These are phyloP conservation scores for Ceratorhiza oryzae-sativae DNA, from an alignment of 1,284 basidiomycete species.

Conservation along the genomic window DNA sequence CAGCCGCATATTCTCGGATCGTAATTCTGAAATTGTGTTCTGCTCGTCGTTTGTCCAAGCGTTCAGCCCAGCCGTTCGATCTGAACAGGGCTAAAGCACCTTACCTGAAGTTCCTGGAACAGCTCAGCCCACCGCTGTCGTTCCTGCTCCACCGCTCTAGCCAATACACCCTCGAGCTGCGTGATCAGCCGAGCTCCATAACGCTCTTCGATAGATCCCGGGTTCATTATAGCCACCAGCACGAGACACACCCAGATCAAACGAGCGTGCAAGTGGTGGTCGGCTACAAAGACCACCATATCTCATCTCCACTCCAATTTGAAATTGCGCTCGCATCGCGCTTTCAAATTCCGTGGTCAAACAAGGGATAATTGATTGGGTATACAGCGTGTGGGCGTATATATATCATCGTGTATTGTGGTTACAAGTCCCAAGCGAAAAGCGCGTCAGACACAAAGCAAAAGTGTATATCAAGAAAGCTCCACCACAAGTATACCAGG, in stretches of 20 bases:
- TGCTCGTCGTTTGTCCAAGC: not conserved
- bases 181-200: not conserved
- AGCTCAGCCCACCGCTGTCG: conserved; percentile 7
- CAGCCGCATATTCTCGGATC: not conserved
- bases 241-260: not conserved
- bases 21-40: not conserved
- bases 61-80: not conserved
- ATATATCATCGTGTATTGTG: conserved; percentile 19
- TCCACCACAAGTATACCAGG: conserved; percentile 6
- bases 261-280: not conserved
- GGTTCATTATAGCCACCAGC: not conserved
- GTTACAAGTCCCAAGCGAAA: conserved; percentile 9
- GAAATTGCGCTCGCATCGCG: not conserved
- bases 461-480: conserved; percentile 8
- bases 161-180: not conserved
- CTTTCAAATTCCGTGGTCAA: not conserved
- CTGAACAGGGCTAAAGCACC: not conserved
- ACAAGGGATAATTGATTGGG: conserved; percentile 1
- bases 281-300: not conserved
- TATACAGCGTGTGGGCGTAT: conserved; percentile 9
- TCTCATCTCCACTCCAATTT: not conserved
- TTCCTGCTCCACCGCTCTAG: not conserved
- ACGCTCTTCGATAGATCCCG: not conserved
- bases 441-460: not conserved
- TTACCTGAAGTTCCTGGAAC: conserved; percentile 2